These are phyloP conservation scores for Eutrema japonicum DNA, from an alignment of 345 rosid genomes.

Conservation along the genomic window DNA sequence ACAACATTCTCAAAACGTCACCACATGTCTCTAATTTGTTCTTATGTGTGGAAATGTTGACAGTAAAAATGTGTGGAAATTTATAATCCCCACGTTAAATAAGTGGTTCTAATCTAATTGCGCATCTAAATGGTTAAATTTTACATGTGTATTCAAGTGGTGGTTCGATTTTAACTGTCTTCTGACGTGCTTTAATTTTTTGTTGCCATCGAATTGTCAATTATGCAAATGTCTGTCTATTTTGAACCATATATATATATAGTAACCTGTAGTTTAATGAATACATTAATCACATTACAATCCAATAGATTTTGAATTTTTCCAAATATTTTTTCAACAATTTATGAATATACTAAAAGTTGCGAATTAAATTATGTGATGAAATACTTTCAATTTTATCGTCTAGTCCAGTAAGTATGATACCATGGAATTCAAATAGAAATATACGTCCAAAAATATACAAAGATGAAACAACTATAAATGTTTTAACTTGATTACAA, in stretches of 20 bases:
- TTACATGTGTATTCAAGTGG: neutral
- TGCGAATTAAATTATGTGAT: neutral
- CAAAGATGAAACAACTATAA: neutral
- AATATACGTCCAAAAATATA: neutral
- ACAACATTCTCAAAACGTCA: no score
- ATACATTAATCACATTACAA: neutral
- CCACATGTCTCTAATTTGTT: no score
- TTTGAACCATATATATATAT: neutral
- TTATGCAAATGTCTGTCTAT: conserved; percentile 13
- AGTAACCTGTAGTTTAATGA: neutral
- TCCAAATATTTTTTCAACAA: neutral
- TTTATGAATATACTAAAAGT: neutral
- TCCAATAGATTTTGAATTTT: neutral
- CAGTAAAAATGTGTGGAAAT: neutral
- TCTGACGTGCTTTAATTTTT: neutral
- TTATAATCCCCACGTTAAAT: neutral
- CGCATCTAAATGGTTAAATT: neutral
- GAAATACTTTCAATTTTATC: neutral
- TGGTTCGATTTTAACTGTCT: neutral
- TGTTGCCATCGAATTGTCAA: neutral
- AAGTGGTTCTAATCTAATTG: neutral
- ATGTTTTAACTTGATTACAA: neutral
- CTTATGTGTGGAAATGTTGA: no score
- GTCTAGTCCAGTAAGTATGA: neutral
- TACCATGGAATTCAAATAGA: neutral